Base-by-base conservation (phyloP, 768 basidiomycete genomes). In the Russula foetens region DNA sequence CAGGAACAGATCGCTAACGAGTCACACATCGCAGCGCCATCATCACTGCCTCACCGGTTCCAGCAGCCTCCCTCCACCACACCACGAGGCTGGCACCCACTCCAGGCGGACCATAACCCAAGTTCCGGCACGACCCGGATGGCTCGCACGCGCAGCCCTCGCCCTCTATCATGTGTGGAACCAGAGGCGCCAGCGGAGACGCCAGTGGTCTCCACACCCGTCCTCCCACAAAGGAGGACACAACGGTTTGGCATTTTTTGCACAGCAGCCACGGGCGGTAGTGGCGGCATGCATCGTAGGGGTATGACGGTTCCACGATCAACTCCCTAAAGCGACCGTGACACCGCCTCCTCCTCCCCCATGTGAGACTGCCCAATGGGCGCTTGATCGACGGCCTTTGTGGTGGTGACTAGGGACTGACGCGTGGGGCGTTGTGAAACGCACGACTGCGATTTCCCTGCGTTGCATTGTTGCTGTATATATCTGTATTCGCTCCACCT, bases 221-320 rank as follows among this genome's bases (percentile, higher is more conserved):
- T 63, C 11, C 2, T 51, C 24, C 9, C 43, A 17, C 62, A 46
- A 15, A 56, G 65, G 26, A 56, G 56, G 54, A 47, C 51, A 12
- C 63, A 59, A 38, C 63, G 65, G 6, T 66, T 66, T 39, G 65
- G 65, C 15, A 66, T 66, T 23, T 64, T 66, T 21, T 66, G 63
- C 41, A 60, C 58, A 15, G 50, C 62, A 4, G 28, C 58, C 4
- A 54, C 35, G 2, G 45, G 55, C 19, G 11, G 35, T 5, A 35
- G 35, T 35, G 53, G 50, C 12, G 50, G 50, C 14, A 15, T 21
- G 6, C 56, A 46, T 28, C 51, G 56, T 1, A 50, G 61, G 35
- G 29, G 38, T 15, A 8, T 52, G 51, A 47, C 44, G 12, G 50
- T 53, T 19, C 56, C 51, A 48, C 56, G 56, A 53, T 52, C 56